A percentile compares a stretch with the other conserved stretches of the same genome.
Conservation (phyloP, 495 filamentous ascomycete genomes). For the Filosporella fistucella region DNA sequence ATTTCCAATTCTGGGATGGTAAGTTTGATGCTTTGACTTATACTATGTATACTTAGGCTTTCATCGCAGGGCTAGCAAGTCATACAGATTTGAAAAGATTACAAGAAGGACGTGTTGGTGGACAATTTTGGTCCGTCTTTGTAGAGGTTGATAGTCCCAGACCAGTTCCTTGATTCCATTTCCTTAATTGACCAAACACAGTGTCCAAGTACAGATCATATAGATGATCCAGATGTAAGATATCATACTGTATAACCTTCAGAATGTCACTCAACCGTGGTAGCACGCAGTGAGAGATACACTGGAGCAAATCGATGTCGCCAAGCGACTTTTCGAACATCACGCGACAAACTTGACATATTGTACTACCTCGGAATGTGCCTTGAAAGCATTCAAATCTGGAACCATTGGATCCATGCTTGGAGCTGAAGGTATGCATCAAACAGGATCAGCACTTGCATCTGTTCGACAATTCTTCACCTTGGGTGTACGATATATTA, state of each 20-base stretch:
- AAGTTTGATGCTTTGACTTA: too few relatives aligned
- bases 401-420: conserved; percentile 28
- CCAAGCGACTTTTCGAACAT: conserved; percentile 23
- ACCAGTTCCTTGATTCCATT: neutral
- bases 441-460: conserved; percentile 26
- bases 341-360: conserved; percentile 20
- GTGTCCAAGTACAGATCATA: conserved; percentile 12
- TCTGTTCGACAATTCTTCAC: conserved; percentile 31
- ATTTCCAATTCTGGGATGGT: neutral
- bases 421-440: conserved; percentile 23
- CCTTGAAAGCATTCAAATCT: conserved; percentile 18
- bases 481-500: conserved; percentile 33
- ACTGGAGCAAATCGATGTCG: conserved; percentile 31
- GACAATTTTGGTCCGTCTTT: conserved; percentile 36
- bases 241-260: neutral
- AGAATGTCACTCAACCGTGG: neutral
- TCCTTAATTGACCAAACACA: neutral
- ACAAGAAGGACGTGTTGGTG: conserved; percentile 21
- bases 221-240: conserved; percentile 23
- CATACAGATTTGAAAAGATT: conserved; percentile 26
- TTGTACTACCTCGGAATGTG: conserved; percentile 21
- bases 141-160: conserved; percentile 8
- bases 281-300: conserved; percentile 28
- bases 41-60: too few relatives aligned
- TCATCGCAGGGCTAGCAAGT: neutral